phyloP scores from a whole-genome alignment of 495 filamentous ascomycete species.

The Lichenothelia convexa region DNA sequence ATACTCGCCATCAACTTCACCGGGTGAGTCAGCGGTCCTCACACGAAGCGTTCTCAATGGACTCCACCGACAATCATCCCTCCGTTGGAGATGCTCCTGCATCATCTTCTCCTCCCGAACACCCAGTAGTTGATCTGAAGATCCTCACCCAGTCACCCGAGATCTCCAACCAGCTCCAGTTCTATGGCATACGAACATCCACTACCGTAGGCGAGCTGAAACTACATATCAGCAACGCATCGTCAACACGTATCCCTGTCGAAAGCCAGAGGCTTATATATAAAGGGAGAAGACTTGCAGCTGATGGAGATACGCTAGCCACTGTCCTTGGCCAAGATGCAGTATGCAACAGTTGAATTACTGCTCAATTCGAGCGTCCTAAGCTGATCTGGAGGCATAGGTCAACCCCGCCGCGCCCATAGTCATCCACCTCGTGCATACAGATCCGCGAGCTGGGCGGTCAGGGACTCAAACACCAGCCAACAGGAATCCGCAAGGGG shows the following conservation, averaged over 20 bases:
- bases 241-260: conserved; percentile 15
- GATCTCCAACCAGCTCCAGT: conserved; percentile 10
- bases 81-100: conserved; percentile 3
- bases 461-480: conserved; percentile 5
- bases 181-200: conserved; percentile 8
- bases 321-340: conserved; percentile 13
- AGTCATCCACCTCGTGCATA: conserved; percentile 10
- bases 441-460: conserved; percentile 9
- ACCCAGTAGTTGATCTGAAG: conserved; percentile 12
- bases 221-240: conserved; percentile 13
- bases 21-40: not conserved
- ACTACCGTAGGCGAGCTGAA: conserved; percentile 20
- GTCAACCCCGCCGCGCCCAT: not conserved
- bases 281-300: conserved; percentile 19
- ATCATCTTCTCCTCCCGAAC: not conserved
- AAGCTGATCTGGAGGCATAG: too few relatives aligned
- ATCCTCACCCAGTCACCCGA: conserved; percentile 20
- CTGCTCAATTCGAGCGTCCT: too few relatives aligned
- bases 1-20: not conserved
- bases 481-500: conserved; percentile 7
- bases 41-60: not conserved
- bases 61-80: conserved; percentile 4
- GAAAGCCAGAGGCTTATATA: conserved; percentile 26
- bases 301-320: conserved; percentile 18
- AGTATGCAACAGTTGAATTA: conserved; percentile 3